These are phyloP conservation scores for Ceratocystis cubensis DNA, from an alignment of 2,329 filamentous ascomycete species.

Conservation along the genomic window DNA sequence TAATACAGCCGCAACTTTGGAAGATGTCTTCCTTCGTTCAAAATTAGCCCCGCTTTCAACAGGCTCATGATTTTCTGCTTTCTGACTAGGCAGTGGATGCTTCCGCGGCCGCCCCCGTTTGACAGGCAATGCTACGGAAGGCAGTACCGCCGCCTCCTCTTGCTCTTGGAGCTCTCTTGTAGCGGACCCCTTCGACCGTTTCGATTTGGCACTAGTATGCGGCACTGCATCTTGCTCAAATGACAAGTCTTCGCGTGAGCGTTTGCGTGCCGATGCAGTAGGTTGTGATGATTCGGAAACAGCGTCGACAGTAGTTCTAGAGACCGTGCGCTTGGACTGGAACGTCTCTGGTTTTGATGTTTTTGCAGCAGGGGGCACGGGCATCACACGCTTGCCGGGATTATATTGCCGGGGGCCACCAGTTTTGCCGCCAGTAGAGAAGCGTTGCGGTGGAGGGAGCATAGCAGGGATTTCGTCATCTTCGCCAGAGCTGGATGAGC, in stretches of 20 bases:
- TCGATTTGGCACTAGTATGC: background rate
- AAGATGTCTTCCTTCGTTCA: background rate
- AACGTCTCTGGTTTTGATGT: background rate
- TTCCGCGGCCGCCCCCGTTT: background rate
- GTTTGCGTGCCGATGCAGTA: background rate
- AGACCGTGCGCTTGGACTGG: background rate
- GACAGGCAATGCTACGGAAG: background rate
- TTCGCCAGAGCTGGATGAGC: background rate
- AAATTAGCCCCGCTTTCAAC: background rate
- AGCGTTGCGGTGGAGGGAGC: constrained; percentile 14
- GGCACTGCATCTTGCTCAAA: background rate
- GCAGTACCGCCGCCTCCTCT: background rate
- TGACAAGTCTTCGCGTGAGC: background rate
- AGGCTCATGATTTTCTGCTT: background rate
- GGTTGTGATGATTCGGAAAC: background rate
- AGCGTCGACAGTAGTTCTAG: background rate
- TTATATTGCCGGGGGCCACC: background rate
- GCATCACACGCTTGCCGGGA: constrained; percentile 6
- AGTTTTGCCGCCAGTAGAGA: constrained; percentile 13
- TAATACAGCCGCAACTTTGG: background rate
- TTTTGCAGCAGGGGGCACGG: constrained; percentile 1
- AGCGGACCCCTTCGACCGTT: background rate
- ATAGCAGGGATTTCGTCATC: constrained; percentile 18
- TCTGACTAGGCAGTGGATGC: background rate
- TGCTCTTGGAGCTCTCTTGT: background rate